Base-by-base conservation (phyloP, 108 stramenopile genomes). In the Cyclotella baltica region DNA sequence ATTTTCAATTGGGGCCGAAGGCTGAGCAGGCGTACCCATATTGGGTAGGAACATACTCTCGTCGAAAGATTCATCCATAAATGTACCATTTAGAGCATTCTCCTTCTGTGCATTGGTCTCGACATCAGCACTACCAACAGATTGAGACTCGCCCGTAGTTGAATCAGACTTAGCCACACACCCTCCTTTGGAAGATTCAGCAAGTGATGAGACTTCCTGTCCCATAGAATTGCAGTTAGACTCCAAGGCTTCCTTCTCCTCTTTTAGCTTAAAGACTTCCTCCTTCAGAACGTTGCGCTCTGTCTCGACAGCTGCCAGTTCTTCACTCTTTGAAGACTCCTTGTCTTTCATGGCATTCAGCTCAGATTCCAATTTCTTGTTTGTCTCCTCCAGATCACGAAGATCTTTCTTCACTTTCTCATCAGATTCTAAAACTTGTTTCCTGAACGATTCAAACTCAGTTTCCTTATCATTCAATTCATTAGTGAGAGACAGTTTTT, bases 21-120 rank as follows among this genome's bases (percentile, higher is more conserved):
- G n/a, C n/a, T 43, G 6, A 6, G 40, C 40, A 10, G 40, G 40
- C 19, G 70, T 63, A 13, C 43, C 28, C 43, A 71, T 62, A 68
- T 80, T 75, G 20, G 79, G 79, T 30, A 80, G 19, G 27, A 80
- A 80, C 74, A 75, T 75, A 25, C 25, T 25, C 57, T 80, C 79
- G 35, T 80, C 79, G 35, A 80, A 80, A 28, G 74, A 66, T 11
- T 79, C 79, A 75, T 80, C 74, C n/a, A 43, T 50, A 15, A 36
- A 30, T n/a, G 57, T 19, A 1, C 46, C 51, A 2, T 69, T 48
- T 29, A 6, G 11, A 8, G 63, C 22, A 64, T 64, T 33, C 30
- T 13, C 40, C 13, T 43, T 6, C 6, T 6, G 40, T 43, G 13
- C 6, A 13, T 43, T 13, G 10, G 40, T 13, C 6, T 43, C 40